Evolutionary conservation across 495 filamentous ascomycete genomes (phyloP), one percentile per base, ranked within the genome.

Genomic region (Penicillium arizonense): DNA sequence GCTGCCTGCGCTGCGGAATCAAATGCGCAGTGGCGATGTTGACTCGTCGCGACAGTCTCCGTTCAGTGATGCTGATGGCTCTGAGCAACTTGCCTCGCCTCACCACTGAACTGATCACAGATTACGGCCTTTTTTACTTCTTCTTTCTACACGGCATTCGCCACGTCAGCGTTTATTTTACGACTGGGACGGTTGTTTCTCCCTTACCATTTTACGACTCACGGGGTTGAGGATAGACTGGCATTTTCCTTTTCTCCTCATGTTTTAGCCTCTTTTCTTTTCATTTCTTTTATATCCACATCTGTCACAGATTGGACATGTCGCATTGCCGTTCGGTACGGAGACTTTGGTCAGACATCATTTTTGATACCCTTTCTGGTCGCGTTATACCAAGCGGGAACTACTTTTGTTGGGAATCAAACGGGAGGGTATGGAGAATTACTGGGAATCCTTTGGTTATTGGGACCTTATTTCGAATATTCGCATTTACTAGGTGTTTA

Each of bases 1-100:
- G 54, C 69, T 92, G n/a, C 89, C 89, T 14, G 71, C 71, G 18
- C 72, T 90, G 50, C 76, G 84, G 23, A 84, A 82, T 42, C 77
- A 82, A 48, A 71, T 75, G 64, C 75, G 75, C 16, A 72, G 61
- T 24, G 70, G 68, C 10, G 70, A 73, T 33, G 37, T 61, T n/a
- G 71, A 74, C 32, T 55, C 67, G 30, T 63, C 63, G 34, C 56
- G 71, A 43, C 67, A 74, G 33, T 77, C 74, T 20, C 74, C 74
- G 9, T 67, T 74, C 18, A 77, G 74, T 55, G 74, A 77, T 44
- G 56, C 70, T 30, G 74, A 77, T 34, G 62, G 59, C 8, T 67
- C 67, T 14, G 69, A 73, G 33, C 61, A 65, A 5, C 58, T 72
- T 35, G 57, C 64, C 3, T 73, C 72, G 40, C 69, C 74, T 44